Conservation (phyloP, 2,329 filamentous ascomycete species). For the Zymoseptoria pseudotritici region DNA sequence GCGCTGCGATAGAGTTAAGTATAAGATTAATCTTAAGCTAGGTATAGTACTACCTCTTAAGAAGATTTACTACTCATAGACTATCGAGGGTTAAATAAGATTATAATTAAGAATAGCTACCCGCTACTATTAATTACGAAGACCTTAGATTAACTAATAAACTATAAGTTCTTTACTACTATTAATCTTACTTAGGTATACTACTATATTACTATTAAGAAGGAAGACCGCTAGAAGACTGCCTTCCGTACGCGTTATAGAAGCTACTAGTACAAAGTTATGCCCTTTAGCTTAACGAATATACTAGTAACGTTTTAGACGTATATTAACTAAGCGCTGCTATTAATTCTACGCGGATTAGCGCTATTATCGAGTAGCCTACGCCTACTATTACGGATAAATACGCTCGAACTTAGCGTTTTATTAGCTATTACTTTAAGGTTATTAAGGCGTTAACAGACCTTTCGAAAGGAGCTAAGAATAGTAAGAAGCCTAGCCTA, state of each 20-base stretch:
- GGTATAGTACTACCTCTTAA: neutral
- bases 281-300: constrained; percentile 23
- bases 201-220: constrained; percentile 21
- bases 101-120: constrained; percentile 29
- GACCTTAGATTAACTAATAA: constrained; percentile 15
- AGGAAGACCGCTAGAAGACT: constrained; percentile 19
- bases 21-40: neutral
- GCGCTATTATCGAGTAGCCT: constrained; percentile 21
- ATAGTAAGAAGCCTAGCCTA: constrained; percentile 1
- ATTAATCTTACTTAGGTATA: constrained; percentile 23
- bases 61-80: constrained; percentile 14
- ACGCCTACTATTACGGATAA: constrained; percentile 15
- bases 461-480: constrained; percentile 1
- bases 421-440: constrained; percentile 3
- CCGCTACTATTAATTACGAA: constrained; percentile 23
- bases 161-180: constrained; percentile 13
- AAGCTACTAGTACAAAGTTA: constrained; percentile 21
- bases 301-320: constrained; percentile 21
- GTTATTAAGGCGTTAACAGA: neutral
- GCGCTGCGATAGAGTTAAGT: neutral
- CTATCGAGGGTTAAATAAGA: constrained; percentile 26
- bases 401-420: constrained; percentile 9
- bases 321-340: constrained; percentile 24
- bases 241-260: constrained; percentile 18
- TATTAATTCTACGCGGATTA: constrained; percentile 24